A percentile compares a stretch with the other conserved stretches of the same genome.
Evolutionary conservation across 108 stramenopile species (phyloP).

Genomic region (Conticribra weissflogii): DNA sequence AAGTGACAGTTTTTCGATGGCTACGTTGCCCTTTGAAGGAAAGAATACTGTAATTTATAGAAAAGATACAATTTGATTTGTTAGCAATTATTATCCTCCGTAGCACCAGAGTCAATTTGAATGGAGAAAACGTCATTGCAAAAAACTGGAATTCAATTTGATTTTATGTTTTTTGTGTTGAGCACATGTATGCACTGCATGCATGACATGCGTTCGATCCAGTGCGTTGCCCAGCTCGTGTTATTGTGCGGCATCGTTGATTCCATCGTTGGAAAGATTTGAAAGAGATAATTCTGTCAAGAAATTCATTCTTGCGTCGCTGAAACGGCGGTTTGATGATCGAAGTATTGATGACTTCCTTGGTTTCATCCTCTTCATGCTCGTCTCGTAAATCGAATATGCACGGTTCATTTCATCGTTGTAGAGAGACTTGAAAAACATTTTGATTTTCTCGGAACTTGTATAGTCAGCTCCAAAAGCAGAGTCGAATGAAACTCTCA

Average conservation of each 20-base stretch:
- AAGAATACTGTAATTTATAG: constrained; percentile 67
- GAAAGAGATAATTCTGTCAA: background rate
- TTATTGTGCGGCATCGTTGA: no score
- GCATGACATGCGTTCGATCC: no score
- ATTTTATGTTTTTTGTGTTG: no score
- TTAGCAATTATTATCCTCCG: no score
- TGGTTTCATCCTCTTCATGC: constrained; percentile 14
- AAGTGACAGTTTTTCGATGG: constrained; percentile 50
- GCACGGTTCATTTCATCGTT: constrained; percentile 25
- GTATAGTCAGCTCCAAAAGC: constrained; percentile 26
- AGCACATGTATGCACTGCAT: no score
- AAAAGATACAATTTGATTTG: no score
- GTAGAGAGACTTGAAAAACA: constrained; percentile 5
- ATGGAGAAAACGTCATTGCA: no score
- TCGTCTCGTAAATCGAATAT: background rate
- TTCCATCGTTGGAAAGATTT: background rate
- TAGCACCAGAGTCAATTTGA: no score
- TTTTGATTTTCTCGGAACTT: constrained; percentile 8
- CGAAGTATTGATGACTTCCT: constrained; percentile 31
- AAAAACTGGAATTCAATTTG: no score
- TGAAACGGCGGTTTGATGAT: constrained; percentile 26
- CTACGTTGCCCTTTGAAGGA: constrained; percentile 65
- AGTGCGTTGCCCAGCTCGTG: no score
- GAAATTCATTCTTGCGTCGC: constrained; percentile 21
- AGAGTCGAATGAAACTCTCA: constrained; percentile 23